These are phyloP conservation scores for Erythrophleum fordii DNA, from an alignment of 306 rosid species.

Conservation along the genomic window DNA sequence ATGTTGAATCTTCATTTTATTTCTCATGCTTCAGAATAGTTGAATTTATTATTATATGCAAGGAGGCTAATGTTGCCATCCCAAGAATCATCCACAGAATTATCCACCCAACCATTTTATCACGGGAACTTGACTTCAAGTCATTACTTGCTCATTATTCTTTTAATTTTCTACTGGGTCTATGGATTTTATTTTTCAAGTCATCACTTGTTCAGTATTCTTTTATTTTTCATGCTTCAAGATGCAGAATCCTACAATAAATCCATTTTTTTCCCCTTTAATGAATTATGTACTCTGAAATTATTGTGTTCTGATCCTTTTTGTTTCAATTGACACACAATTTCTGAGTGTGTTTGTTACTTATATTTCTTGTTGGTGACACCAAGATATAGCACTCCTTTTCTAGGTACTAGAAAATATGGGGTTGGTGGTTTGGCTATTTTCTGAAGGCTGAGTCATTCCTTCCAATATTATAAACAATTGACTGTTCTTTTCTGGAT, in stretches of 20 bases:
- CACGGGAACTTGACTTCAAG: background rate
- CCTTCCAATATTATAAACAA: background rate
- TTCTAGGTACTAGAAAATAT: background rate
- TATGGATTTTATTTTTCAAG: background rate
- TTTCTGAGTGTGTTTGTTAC: background rate
- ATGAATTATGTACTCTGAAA: background rate
- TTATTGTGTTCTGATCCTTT: background rate
- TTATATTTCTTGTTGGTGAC: background rate
- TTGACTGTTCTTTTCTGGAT: constrained; percentile 18
- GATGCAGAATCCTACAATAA: background rate
- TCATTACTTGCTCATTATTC: background rate
- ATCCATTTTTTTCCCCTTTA: background rate
- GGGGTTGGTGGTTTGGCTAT: background rate
- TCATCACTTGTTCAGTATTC: background rate
- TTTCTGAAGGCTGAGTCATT: background rate
- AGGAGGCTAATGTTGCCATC: background rate
- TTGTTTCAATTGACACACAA: background rate
- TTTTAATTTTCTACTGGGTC: background rate
- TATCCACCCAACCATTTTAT: background rate
- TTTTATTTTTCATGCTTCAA: background rate
- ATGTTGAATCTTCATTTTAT: background rate
- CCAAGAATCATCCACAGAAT: background rate
- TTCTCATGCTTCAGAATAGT: background rate
- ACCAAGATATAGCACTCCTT: background rate
- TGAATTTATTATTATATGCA: background rate